A percentile compares a stretch with the other conserved stretches of the same genome.
Conservation (phyloP, 768 basidiomycete species). For the Tricholoma terreum region DNA sequence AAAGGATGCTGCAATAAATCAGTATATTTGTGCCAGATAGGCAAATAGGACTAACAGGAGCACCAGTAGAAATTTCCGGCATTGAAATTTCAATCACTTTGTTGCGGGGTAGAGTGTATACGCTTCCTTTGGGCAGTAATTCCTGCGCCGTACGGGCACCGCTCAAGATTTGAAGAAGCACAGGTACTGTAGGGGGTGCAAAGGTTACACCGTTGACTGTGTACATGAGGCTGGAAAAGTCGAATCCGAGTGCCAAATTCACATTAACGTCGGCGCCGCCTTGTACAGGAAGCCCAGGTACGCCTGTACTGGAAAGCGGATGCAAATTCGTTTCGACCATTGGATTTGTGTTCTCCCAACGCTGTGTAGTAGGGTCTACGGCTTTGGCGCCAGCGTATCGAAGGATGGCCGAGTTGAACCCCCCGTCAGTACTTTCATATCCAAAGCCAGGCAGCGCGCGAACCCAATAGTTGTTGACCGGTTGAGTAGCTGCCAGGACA, state of each 20-base stretch:
- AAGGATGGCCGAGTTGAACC: conserved; percentile 51
- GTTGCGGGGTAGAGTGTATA: conserved; percentile 47
- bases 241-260: conserved; percentile 19
- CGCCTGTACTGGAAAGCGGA: conserved; percentile 4
- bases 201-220: conserved; percentile 31
- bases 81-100: conserved; percentile 43
- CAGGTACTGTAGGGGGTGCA: conserved; percentile 32
- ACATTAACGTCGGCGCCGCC: conserved; percentile 20
- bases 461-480: conserved; percentile 38
- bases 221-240: conserved; percentile 14
- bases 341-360: conserved; percentile 16
- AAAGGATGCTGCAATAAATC: too few relatives aligned
- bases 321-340: too few relatives aligned
- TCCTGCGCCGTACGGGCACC: conserved; percentile 46
- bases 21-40: conserved; percentile 12
- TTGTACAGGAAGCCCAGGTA: conserved; percentile 9
- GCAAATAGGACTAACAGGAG: conserved; percentile 26
- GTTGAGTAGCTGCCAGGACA: conserved; percentile 34
- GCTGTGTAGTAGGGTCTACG: conserved; percentile 26
- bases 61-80: conserved; percentile 31
- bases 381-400: conserved; percentile 30
- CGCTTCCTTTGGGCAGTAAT: conserved; percentile 43
- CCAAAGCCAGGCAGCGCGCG: conserved; percentile 21
- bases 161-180: conserved; percentile 33
- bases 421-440: conserved; percentile 22